Evolutionary conservation across 306 rosid species (phyloP), one percentile per base, ranked within the genome.

Genomic region (Quercus wislizeni): DNA sequence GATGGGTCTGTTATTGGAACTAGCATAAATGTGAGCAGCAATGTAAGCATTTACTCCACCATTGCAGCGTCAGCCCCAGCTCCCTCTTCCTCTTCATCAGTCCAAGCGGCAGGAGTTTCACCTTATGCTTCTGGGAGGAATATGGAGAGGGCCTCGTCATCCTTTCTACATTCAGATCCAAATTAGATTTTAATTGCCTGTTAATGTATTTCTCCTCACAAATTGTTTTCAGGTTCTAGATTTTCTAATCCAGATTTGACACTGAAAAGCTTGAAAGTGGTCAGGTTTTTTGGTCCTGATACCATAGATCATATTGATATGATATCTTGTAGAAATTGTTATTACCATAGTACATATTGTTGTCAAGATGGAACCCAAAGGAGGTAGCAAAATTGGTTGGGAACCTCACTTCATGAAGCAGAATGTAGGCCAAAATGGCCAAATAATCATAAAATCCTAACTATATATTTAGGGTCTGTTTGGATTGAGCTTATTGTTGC

Each of bases 81-180:
- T 28, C 80, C 65, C 2, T 87, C 91, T 49, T 81, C 87, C 4
- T 79, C 83, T 78, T 82, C 94, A 1, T 93, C 91, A 3, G 64
- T 83, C 35, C 85, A 68, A 65, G 62, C 20, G 31, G 54, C 75
- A 28, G 74, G 79, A 55, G 85, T 73, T 13, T 74, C 85, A 8
- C 58, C 83, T 69, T 75, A 68, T 73, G 72, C 85, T 28, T 62
- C 77, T 20, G 83, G 74, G 68, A 79, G 76, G 71, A 78, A 71
- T 62, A 33, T 11, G 4, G 88, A 87, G 78, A 87, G 77, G 82
- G 82, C 82, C 20, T 63, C 84, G 58, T 81, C 89, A 20, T 76
- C 87, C 33, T 88, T 89, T 74, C 63, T 89, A 46, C 79, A 70
- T 27, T 77, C 85, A n/a, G 78, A 80, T 49, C 70, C 57, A 75